These are phyloP conservation scores for Phytophthora crassamura DNA, from an alignment of 352 stramenopile genomes.

Conservation along the genomic window DNA sequence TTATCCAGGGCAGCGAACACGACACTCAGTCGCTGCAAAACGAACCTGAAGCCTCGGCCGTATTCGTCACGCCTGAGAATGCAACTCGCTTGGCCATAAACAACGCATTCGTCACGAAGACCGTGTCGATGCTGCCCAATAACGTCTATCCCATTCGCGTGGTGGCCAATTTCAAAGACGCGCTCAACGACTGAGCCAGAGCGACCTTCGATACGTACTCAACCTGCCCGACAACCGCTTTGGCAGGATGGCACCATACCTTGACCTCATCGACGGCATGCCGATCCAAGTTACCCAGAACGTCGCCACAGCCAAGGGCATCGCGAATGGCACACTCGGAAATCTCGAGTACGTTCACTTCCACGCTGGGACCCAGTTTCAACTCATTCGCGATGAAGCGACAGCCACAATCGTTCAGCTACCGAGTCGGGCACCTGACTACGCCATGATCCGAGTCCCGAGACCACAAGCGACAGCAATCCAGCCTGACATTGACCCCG, in stretches of 20 bases:
- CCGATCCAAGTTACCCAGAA: background rate
- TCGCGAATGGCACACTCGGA: background rate
- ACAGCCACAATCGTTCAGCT: too few relatives aligned
- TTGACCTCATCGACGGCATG: background rate
- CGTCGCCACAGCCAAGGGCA: too few relatives aligned
- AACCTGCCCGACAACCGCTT: background rate
- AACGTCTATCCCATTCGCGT: background rate
- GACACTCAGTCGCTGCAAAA: background rate
- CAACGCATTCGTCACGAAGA: background rate
- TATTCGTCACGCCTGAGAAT: constrained; percentile 6
- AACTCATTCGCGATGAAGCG: too few relatives aligned
- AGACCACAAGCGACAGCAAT: background rate
- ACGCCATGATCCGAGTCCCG: too few relatives aligned
- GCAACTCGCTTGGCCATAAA: background rate
- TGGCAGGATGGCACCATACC: background rate
- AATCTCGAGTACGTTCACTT: background rate
- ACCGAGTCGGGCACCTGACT: too few relatives aligned
- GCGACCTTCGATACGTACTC: background rate
- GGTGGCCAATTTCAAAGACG: constrained; percentile 5
- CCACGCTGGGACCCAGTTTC: background rate
- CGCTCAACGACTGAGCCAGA: background rate
- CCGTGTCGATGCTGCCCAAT: background rate
- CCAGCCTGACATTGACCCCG: background rate
- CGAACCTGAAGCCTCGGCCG: too few relatives aligned
- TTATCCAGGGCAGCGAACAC: background rate